A percentile compares a stretch with the other conserved stretches of the same genome.
These are phyloP conservation scores for Ilyonectria mors-panacis DNA, from an alignment of 2,329 filamentous ascomycete genomes.

Conservation along the genomic window DNA sequence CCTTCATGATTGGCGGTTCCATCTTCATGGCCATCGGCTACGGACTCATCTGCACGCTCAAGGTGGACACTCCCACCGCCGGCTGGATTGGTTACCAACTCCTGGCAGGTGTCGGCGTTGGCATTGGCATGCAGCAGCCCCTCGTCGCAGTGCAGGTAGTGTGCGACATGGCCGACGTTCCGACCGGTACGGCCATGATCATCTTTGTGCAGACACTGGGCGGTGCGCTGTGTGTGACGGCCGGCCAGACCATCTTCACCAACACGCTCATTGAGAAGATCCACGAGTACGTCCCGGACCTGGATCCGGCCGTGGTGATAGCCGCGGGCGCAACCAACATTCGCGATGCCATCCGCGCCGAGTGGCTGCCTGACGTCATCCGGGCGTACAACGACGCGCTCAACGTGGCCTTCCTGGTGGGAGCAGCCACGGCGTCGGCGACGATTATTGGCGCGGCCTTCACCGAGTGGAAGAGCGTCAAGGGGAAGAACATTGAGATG, in stretches of 20 bases:
- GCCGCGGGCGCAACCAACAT: slow-evolving; percentile 56
- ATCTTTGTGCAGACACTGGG: slow-evolving; percentile 56
- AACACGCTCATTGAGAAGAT: slow-evolving; percentile 61
- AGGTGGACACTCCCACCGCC: slow-evolving; percentile 49
- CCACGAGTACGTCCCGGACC: slow-evolving; percentile 50
- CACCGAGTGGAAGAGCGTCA: slow-evolving; percentile 71
- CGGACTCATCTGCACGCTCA: slow-evolving; percentile 61
- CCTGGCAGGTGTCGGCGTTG: slow-evolving; percentile 53
- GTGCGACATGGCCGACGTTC: slow-evolving; percentile 47
- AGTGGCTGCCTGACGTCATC: slow-evolving; percentile 53
- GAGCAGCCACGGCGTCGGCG: slow-evolving; percentile 60
- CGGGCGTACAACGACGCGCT: slow-evolving; percentile 62
- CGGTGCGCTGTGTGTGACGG: slow-evolving; percentile 63
- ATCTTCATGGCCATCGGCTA: slow-evolving; percentile 55
- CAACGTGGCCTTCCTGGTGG: slow-evolving; percentile 59
- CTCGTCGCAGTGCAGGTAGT: slow-evolving; percentile 61
- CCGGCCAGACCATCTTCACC: slow-evolving; percentile 65
- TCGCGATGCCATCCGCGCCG: slow-evolving; percentile 47
- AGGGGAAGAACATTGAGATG: slow-evolving; percentile 64
- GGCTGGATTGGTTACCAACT: slow-evolving; percentile 63
- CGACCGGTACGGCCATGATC: slow-evolving; percentile 56
- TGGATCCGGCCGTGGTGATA: slow-evolving; percentile 54
- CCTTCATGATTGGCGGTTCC: slow-evolving; percentile 57
- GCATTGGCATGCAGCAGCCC: slow-evolving; percentile 61
- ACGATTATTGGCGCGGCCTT: slow-evolving; percentile 59